A percentile compares a stretch with the other conserved stretches of the same genome.
phyloP scores from a whole-genome alignment of 2,329 filamentous ascomycete species.

The Aspergillus fumigatus region DNA sequence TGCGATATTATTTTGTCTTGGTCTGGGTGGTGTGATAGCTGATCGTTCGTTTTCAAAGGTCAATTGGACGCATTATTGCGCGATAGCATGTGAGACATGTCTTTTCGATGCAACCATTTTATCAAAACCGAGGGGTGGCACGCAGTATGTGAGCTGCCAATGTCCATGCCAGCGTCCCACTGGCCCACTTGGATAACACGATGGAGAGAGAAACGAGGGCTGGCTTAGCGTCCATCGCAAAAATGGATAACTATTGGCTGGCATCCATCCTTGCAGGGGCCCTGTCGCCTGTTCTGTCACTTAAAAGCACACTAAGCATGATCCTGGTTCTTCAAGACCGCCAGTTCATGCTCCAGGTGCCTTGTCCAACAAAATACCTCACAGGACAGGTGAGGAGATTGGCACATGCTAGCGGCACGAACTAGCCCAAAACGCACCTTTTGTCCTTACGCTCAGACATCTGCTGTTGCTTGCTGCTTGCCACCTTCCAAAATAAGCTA shows the following conservation, averaged over 20 bases:
- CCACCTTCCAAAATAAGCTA: constrained; percentile 4
- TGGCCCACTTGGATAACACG: background rate
- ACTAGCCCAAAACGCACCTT: background rate
- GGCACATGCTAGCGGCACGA: constrained; percentile 1
- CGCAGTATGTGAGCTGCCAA: constrained; percentile 1
- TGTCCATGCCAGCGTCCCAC: background rate
- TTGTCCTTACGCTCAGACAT: background rate
- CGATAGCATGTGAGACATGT: constrained; percentile 15
- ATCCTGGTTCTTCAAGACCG: background rate
- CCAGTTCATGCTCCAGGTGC: background rate
- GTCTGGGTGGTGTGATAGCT: background rate
- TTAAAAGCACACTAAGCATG: background rate
- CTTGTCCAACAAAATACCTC: background rate
- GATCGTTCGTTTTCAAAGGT: background rate
- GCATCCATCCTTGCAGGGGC: background rate
- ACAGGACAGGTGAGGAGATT: background rate
- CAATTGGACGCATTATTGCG: constrained; percentile 4
- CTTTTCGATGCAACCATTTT: constrained; percentile 13
- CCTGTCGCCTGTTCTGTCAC: background rate
- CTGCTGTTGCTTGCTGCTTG: constrained; percentile 1
- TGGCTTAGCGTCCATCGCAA: background rate
- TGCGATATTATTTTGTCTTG: background rate
- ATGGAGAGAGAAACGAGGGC: background rate
- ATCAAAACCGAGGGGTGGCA: constrained; percentile 8
- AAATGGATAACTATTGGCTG: constrained; percentile 1